Conservation (phyloP, 768 basidiomycete genomes). For the Leccinum subgranulosum region DNA sequence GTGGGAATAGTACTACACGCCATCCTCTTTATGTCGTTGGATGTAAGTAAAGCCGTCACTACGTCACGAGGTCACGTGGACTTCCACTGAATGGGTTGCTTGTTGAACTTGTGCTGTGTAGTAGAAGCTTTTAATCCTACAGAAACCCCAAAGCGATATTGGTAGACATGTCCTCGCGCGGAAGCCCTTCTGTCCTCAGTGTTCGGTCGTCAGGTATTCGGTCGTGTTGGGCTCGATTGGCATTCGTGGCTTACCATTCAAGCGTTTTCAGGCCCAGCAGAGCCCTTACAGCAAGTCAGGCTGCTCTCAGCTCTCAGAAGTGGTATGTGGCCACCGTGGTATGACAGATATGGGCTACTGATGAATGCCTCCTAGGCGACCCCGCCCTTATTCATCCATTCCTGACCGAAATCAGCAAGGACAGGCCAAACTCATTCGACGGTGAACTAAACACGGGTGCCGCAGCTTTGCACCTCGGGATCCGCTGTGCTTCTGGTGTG, state of each 20-base stretch:
- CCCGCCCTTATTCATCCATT: constrained; percentile 79
- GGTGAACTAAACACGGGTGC: constrained; percentile 61
- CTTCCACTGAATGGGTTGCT: background rate
- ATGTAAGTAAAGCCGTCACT: no score
- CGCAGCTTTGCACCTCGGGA: constrained; percentile 75
- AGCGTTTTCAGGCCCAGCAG: constrained; percentile 21
- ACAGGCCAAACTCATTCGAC: constrained; percentile 49
- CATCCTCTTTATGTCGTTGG: background rate
- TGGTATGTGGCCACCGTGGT: constrained; percentile 37
- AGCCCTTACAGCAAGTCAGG: constrained; percentile 62
- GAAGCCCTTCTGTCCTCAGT: constrained; percentile 17
- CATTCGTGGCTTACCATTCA: constrained; percentile 4
- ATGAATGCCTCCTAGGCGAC: constrained; percentile 48
- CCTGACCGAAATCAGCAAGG: constrained; percentile 70
- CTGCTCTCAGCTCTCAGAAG: constrained; percentile 59
- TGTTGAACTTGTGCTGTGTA: constrained; percentile 7
- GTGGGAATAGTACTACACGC: background rate
- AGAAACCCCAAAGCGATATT: background rate
- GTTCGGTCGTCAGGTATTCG: constrained; percentile 15
- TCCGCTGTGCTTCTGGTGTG: constrained; percentile 76
- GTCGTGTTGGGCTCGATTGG: background rate
- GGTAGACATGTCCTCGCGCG: constrained; percentile 19
- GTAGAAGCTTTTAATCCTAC: background rate
- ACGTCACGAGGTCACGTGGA: constrained; percentile 11
- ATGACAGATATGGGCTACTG: background rate